Evolutionary conservation across 352 stramenopile genomes (phyloP), one percentile per base, ranked within the genome.

Genomic region (Phytophthora sojae): DNA sequence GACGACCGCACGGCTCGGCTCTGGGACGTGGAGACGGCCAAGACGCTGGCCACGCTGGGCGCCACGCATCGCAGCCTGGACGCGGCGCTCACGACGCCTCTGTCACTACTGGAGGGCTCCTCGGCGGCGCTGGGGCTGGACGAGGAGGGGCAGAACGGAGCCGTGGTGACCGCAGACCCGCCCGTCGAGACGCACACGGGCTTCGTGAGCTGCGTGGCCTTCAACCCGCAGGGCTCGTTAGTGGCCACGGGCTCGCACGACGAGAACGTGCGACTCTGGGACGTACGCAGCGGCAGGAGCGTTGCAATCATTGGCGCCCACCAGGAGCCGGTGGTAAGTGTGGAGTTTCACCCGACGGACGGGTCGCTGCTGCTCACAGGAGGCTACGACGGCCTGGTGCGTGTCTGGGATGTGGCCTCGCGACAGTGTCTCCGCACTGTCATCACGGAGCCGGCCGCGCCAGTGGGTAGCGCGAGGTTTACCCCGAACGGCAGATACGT

Each of bases 351-450:
- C 74, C 73, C 73, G 49, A 84, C 85, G 23, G 97, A 99, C 77
- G 96, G 96, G 65, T 98, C 96, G 42, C 89, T 98, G 65, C 85
- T 99, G 15, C 89, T 96, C 21, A 95, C 91, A 2, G 83, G 66
- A 37, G 83, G 83, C 63, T 93, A 91, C 61, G 89, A 96, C 63
- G 89, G 86, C 6, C 74, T 95, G n/a, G 85, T 86, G 58, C 85
- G 97, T 50, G 90, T 99, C 32, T 99, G 97, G 97, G 97, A 99
- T 83, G 95, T 98, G n/a, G 91, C 90, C 21, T 98, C 93, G 25
- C 96, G 94, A 49, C 92, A 98, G 76, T 99, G 97, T 77, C 77
- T 99, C 25, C 98, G 97, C 44, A 98, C 97, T 30, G 87, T 98
- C 29, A 91, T 98, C 45, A 57, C 82, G 37, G 79, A 88, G 9